Base-by-base conservation (phyloP, 2,329 filamentous ascomycete species). In the Zalaria obscura region DNA sequence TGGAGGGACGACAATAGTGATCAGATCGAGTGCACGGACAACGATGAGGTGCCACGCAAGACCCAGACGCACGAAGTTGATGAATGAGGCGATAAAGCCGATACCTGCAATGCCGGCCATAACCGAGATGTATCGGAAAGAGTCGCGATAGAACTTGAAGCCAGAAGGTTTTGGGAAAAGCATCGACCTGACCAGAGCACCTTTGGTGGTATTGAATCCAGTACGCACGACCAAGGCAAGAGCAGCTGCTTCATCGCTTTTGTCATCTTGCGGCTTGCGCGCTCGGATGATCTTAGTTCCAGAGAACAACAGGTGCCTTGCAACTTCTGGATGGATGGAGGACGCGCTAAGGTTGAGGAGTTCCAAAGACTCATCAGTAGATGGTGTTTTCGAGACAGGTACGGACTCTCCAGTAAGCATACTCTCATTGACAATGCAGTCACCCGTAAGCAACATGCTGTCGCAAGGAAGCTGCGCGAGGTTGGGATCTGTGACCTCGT, bases 321-420 rank as follows among this genome's bases (percentile, higher is more conserved):
- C 87, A 28, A 89, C 73, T 50, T 88, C 81, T 0, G 88, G 80
- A 36, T 85, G 80, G 29, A 95, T 78, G 0, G 87, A 83, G 0
- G 87, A 80, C 4, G 88, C 83, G 41, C 76, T 78, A 9, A 95
- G 68, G 50, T 94, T 78, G 52, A 98, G 73, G 38, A 74, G 65
- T 25, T 72, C 69, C n/a, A 98, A 68, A 1, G 83, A 78, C 46
- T 89, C 79, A 55, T 94, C 80, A 2, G 76, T 86, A 3, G 86
- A 79, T 1, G 91, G 88, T 2, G 79, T 70, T 61, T 98, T 98
- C 2, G 88, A 94, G 1, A 98, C 89, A 2, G 91, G 93, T 4
- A 98, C 88, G 34, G 91, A 96, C 67, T 98, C 91, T 44, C 89
- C 77, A 33, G 91, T 98, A 31, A 98, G 75, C 91, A 98, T 98